Evolutionary conservation across 2,329 filamentous ascomycete species (phyloP).

Genomic region (Stylonectria norvegica): DNA sequence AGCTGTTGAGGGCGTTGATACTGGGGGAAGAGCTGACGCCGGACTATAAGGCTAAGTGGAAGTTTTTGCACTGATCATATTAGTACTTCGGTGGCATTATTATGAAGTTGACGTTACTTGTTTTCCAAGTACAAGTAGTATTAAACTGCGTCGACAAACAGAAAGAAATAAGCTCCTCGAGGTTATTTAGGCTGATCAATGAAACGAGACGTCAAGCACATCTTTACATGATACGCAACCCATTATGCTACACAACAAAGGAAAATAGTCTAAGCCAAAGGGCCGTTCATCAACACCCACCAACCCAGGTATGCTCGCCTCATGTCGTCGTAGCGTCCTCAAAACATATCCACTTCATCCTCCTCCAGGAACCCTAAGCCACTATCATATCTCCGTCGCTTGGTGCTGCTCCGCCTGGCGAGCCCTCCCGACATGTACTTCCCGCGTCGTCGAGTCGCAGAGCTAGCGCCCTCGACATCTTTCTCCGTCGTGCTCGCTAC

Average conservation of each 20-base stretch:
- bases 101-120: no score
- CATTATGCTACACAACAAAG: conserved; percentile 14
- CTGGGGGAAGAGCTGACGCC: conserved; percentile 37
- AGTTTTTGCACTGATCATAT: no score
- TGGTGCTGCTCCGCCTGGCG: conserved; percentile 32
- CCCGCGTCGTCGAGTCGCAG: conserved; percentile 10
- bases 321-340: neutral
- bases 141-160: neutral
- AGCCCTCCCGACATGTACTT: conserved; percentile 27
- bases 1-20: conserved; percentile 49
- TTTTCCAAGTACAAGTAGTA: no score
- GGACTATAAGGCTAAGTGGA: conserved; percentile 48
- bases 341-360: conserved; percentile 41
- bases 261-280: conserved; percentile 12
- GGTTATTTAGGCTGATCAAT: no score
- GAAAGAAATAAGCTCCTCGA: neutral
- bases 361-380: conserved; percentile 55
- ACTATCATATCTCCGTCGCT: conserved; percentile 48
- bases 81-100: no score
- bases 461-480: conserved; percentile 6
- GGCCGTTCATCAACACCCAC: no score
- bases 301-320: no score
- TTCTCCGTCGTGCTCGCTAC: neutral
- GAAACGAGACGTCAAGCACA: no score
- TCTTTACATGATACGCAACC: no score